Evolutionary conservation across 2,329 filamentous ascomycete genomes (phyloP), one percentile per base, ranked within the genome.

Genomic region (Phoma sp.): DNA sequence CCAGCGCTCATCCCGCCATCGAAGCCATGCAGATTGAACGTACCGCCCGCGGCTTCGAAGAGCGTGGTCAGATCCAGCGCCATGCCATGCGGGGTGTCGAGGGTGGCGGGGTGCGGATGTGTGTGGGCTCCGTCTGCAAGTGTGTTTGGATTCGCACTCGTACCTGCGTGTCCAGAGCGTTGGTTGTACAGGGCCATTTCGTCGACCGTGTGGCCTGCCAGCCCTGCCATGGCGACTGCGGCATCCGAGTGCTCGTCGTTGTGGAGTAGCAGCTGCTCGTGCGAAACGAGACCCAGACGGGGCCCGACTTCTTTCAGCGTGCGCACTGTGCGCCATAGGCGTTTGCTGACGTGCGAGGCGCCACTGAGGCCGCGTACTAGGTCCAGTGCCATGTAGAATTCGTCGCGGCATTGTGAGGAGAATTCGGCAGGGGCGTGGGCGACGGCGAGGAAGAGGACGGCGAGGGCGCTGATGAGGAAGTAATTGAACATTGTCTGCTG

Each of bases 401-500:
- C 90, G 39, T 89, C 85, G 17, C 89, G 83, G 60, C 88, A 91
- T 22, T 81, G 75, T 9, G 82, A 78, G 63, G 86, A 89, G 71
- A 92, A 93, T 24, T 86, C 82, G 0, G 88, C 83, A 0, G 90
- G 89, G 0, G 88, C 88, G 67, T 93, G 90, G 3, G 88, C 88
- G 0, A 88, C 89, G 1, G 89, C 90, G 1, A 93, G 81, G 69
- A 93, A 92, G 12, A 93, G 79, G 3, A 91, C 89, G 0, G 89
- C 88, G 19, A 93, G 85, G 1, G 88, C 87, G 0, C 88, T 90
- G 1, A 88, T 86, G 19, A 93, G 80, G 66, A 93, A 93, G 64
- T 92, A 90, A 72, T 93, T 89, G 76, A 92, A 92, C 70, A 91
- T 89, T 6, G 88, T 85, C 74, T 92, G 89, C 46, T 89, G 84